Base-by-base conservation (phyloP, 192 early-diverging fungal species). In the Coemansia aciculifera region DNA sequence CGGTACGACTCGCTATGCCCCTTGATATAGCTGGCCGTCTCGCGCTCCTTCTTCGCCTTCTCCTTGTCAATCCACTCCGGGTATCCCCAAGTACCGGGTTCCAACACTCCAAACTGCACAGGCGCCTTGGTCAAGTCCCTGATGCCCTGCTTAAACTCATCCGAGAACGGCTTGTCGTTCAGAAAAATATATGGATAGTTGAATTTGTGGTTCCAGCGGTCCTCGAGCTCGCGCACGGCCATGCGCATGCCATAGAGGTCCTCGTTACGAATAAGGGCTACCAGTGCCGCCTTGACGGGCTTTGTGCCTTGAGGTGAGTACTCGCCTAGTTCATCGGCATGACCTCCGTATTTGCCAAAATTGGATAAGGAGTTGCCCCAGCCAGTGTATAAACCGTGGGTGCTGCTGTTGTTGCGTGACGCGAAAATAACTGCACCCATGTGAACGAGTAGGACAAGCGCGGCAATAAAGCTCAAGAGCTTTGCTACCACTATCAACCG, bases 141-240 rank as follows among this genome's bases (percentile, higher is more conserved):
- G 0, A 87, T 72, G 7, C 81, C 86, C 29, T 44, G 31, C 67
- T 81, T 87, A 66, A 93, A 93, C 67, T 89, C 77, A 4, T 86
- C 82, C 13, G 89, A 77, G 61, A 93, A 93, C 5, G 87, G 89
- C 54, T 78, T 75, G 61, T 93, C 87, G 84, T 92, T 93, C 31
- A 93, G 63, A 71, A 93, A 92, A 7, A 93, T 86, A 73, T 92
- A 93, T 13, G 91, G 92, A 69, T 93, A 93, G 63, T 89, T 72
- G 80, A 85, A 93, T 15, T 86, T 83, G 66, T 72, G 77, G 81
- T 93, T 93, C 76, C 90, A 92, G 42, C 86, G 84, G 69, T 88
- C 79, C 68, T 93, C 86, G 15, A 93, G 61, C 56, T 89, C 81
- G 7, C 75, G 72, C 7, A 93, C 73, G 2, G 89, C 68, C 34